Percentiles rank a stretch among this genome's conserved stretches.
These are phyloP conservation scores for Zalaria sp. DNA, from an alignment of 2,329 filamentous ascomycete genomes.

Conservation along the genomic window DNA sequence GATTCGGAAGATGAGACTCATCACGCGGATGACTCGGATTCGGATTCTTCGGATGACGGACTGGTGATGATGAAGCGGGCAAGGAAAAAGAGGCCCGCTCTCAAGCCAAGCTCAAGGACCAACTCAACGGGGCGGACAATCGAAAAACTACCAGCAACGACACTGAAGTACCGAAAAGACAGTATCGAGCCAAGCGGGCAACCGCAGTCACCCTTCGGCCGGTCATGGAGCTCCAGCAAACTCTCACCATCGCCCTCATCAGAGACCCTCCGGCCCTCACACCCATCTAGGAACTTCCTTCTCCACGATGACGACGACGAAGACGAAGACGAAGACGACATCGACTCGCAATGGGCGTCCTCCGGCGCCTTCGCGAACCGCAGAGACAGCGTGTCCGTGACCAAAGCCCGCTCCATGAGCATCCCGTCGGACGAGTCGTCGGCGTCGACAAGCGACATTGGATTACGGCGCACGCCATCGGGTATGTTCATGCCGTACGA, in stretches of 20 bases:
- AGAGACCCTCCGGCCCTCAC: conserved; percentile 63
- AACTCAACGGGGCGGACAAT: conserved; percentile 56
- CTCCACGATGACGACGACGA: conserved; percentile 32
- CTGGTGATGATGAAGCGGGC: conserved; percentile 70
- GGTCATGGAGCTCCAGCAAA: conserved; percentile 21
- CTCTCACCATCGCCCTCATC: conserved; percentile 66
- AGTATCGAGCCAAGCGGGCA: conserved; percentile 47
- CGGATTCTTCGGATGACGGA: conserved; percentile 48
- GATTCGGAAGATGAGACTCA: conserved; percentile 21
- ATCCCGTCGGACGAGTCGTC: conserved; percentile 8
- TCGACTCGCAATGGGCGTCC: conserved; percentile 27
- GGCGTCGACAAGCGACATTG: conserved; percentile 27
- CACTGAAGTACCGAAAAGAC: conserved; percentile 69
- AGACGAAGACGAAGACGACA: conserved; percentile 37
- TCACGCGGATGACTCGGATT: conserved; percentile 33
- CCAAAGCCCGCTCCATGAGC: conserved; percentile 4
- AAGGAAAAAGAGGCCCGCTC: conserved; percentile 33
- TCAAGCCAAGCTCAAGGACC: conserved; percentile 33
- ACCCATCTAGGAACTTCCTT: conserved; percentile 50
- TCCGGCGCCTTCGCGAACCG: conserved; percentile 20
- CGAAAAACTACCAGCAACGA: conserved; percentile 75
- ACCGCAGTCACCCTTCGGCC: conserved; percentile 29
- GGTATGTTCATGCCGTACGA: conserved; percentile 89
- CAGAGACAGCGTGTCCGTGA: conserved; percentile 20
- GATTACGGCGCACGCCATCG: conserved; percentile 65